Percentiles rank a stretch among this genome's conserved stretches.
phyloP scores from a whole-genome alignment of 2,329 filamentous ascomycete genomes.

The Ambrosiella beaveri region DNA sequence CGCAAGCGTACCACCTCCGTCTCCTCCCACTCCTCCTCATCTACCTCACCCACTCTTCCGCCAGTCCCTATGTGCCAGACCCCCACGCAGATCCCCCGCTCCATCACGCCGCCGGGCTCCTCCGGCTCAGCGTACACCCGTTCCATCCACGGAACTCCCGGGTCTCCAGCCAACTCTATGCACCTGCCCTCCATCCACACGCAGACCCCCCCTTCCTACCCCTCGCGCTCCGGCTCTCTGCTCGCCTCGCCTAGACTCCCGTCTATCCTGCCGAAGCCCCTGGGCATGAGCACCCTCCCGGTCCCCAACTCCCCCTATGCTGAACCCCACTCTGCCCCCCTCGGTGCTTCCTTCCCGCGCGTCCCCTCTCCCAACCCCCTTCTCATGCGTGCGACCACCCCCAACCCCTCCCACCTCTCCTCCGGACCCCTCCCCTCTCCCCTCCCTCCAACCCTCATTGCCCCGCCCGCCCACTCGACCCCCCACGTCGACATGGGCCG shows the following conservation, averaged over 20 bases:
- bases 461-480: slow-evolving; percentile 23
- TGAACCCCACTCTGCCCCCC: slow-evolving; percentile 28
- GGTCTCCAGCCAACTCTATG: slow-evolving; percentile 22
- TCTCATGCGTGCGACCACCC: slow-evolving; percentile 26
- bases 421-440: slow-evolving; percentile 16
- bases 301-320: slow-evolving; percentile 24
- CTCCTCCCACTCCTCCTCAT: slow-evolving; percentile 44
- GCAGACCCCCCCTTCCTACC: slow-evolving; percentile 14
- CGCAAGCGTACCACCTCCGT: slow-evolving; percentile 60
- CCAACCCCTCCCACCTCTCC: slow-evolving; percentile 17
- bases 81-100: slow-evolving; percentile 27
- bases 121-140: slow-evolving; percentile 26
- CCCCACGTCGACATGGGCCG: slow-evolving; percentile 43
- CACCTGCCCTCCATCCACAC: slow-evolving; percentile 34
- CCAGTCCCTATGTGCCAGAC: slow-evolving; percentile 23
- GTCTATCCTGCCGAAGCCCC: slow-evolving; percentile 50
- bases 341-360: slow-evolving; percentile 8
- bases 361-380: slow-evolving; percentile 11
- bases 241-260: slow-evolving; percentile 34
- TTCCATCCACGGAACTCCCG: slow-evolving; percentile 22
- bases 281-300: slow-evolving; percentile 28
- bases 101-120: slow-evolving; percentile 31
- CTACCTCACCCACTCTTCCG: slow-evolving; percentile 33
- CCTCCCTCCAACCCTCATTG: slow-evolving; percentile 24
- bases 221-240: slow-evolving; percentile 15